Conservation (phyloP, 2,329 filamentous ascomycete genomes). For the Stagonosporopsis chrysanthemi region DNA sequence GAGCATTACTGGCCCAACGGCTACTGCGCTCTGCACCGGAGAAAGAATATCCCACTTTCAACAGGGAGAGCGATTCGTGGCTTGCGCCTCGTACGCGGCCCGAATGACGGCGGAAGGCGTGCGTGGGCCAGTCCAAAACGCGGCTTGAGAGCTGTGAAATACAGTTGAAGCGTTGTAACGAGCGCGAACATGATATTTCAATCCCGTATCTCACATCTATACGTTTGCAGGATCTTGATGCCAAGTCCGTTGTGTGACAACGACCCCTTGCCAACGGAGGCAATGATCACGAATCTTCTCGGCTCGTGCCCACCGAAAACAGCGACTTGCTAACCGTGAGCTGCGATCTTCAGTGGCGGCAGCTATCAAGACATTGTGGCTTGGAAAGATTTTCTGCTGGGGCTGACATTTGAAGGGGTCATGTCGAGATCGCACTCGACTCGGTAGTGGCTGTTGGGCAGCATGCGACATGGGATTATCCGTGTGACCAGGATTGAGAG, state of each 20-base stretch:
- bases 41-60: slow-evolving; percentile 22
- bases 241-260: not conserved
- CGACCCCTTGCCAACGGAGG: not conserved
- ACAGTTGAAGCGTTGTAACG: not conserved
- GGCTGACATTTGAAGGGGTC: not conserved
- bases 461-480: not conserved
- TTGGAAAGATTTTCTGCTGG: slow-evolving; percentile 1
- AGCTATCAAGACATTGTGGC: not conserved
- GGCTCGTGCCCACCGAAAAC: not conserved
- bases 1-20: slow-evolving; percentile 17
- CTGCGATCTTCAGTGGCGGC: slow-evolving; percentile 6
- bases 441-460: slow-evolving; percentile 1
- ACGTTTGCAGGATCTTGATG: not conserved
- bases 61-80: slow-evolving; percentile 24
- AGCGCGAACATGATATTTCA: not conserved
- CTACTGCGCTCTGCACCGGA: slow-evolving; percentile 18
- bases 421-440: slow-evolving; percentile 9
- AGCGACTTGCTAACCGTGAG: not conserved
- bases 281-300: not conserved
- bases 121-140: slow-evolving; percentile 23
- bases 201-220: not conserved
- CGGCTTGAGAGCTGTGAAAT: slow-evolving; percentile 20
- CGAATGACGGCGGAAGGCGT: slow-evolving; percentile 25
- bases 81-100: slow-evolving; percentile 31
- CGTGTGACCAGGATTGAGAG: not conserved